Percentiles rank a stretch among this genome's conserved stretches.
Evolutionary conservation across 2,329 filamentous ascomycete species (phyloP).

Genomic region (Achaetomium macrosporum): DNA sequence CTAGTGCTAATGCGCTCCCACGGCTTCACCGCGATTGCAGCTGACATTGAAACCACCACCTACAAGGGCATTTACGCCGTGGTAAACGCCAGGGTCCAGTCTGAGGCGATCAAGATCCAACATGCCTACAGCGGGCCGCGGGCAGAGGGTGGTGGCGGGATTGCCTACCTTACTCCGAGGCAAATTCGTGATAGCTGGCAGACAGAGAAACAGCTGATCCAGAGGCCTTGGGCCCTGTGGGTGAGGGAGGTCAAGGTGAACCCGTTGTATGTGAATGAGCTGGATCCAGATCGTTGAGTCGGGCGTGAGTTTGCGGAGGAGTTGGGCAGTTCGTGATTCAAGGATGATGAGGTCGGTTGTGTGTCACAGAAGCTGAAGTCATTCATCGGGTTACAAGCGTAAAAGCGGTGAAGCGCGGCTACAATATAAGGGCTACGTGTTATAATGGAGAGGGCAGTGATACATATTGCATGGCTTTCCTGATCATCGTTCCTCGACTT

Average conservation of each 20-base stretch:
- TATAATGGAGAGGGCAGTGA: too few relatives aligned
- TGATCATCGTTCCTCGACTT: too few relatives aligned
- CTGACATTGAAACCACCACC: conserved; percentile 35
- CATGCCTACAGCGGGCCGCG: conserved; percentile 7
- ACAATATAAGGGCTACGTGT: too few relatives aligned
- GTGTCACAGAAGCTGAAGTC: too few relatives aligned
- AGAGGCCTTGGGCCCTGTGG: conserved; percentile 26
- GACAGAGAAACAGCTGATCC: conserved; percentile 15
- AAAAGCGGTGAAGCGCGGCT: too few relatives aligned
- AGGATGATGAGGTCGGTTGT: too few relatives aligned
- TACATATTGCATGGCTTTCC: too few relatives aligned
- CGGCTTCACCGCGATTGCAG: conserved; percentile 37
- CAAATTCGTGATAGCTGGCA: conserved; percentile 19
- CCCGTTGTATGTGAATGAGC: conserved; percentile 23
- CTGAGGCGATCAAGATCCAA: conserved; percentile 28
- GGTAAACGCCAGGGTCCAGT: conserved; percentile 38
- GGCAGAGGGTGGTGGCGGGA: not conserved
- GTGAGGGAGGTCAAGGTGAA: conserved; percentile 23
- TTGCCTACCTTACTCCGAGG: conserved; percentile 16
- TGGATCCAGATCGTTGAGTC: not conserved
- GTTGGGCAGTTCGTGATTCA: too few relatives aligned
- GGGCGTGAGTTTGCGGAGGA: not conserved
- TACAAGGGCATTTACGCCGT: conserved; percentile 39
- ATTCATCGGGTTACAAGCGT: too few relatives aligned
- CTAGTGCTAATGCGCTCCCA: conserved; percentile 42